Base-by-base conservation (phyloP, 2,329 filamentous ascomycete species). In the Trichoderma koningii region DNA sequence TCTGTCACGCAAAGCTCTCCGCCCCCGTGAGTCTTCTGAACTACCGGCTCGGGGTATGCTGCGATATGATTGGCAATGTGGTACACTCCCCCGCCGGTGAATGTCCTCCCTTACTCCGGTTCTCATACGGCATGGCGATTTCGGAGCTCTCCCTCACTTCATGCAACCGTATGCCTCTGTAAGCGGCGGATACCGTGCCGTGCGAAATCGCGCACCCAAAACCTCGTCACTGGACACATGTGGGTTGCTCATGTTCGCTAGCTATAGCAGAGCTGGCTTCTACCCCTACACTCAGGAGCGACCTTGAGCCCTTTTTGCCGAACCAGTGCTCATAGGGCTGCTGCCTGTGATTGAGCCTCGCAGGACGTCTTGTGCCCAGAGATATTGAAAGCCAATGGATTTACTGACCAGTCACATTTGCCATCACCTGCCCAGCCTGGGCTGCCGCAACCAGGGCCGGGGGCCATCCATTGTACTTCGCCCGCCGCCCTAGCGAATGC, bases 81-180 rank as follows among this genome's bases (percentile, higher is more conserved):
- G 5, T 19, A 19, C 28, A 38, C 30, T 63, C 55, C 50, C 60
- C 60, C 60, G 60, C 60, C 26, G 41, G 50, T 14, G 26, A 55
- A 47, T 47, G 26, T 14, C 45, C 57, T n/a, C 60, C 48, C 50
- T 50, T 63, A 26, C 50, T 34, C 59, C 23, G 45, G 23, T 19
- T 45, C 38, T 55, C 38, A 26, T 15, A 38, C 26, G 19, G 21
- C 38, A 38, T 28, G 21, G 59, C 59, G 26, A 41, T 53, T 28
- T 34, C 30, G 38, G 45, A 62, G 28, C 12, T 14, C 48, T 34
- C 48, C 59, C 47, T 62, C 47, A 12, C n/a, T 38, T 15, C 26
- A 62, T 53, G 7, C 7, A 26, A 48, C 21, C 17, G 23, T n/a
- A 62, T 53, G 23, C 1, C 34, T 62, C 59, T 45, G 14, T 42